Evolutionary conservation across 2,329 filamentous ascomycete species (phyloP).

Genomic region (Aspergillus pseudoterreus): DNA sequence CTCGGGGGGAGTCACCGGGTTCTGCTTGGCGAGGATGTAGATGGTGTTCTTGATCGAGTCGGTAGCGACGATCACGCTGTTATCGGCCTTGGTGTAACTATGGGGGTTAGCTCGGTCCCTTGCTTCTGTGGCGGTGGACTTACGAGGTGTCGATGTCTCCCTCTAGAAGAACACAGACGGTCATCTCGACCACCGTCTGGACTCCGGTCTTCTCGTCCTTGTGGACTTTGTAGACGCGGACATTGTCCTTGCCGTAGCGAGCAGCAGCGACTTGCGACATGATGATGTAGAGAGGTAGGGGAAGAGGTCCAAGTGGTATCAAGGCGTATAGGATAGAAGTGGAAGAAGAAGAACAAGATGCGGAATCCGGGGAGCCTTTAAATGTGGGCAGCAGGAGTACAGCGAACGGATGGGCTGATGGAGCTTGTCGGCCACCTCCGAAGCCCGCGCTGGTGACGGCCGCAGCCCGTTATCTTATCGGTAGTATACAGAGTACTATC

Average conservation of each 20-base stretch:
- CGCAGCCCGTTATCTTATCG: slow-evolving; percentile 31
- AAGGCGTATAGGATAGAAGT: neutral
- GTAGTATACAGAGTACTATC: neutral
- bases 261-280: slow-evolving; percentile 44
- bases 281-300: slow-evolving; percentile 6
- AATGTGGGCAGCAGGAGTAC: slow-evolving; percentile 5
- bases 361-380: slow-evolving; percentile 8
- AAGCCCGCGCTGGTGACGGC: slow-evolving; percentile 28
- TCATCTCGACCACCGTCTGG: slow-evolving; percentile 92
- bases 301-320: neutral
- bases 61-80: slow-evolving; percentile 90
- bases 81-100: slow-evolving; percentile 93
- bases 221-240: slow-evolving; percentile 94
- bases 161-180: slow-evolving; percentile 86
- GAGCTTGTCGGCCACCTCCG: slow-evolving; percentile 35
- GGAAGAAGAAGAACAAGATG: neutral
- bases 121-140: slow-evolving; percentile 25
- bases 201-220: slow-evolving; percentile 70
- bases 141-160: slow-evolving; percentile 84
- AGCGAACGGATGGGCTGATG: slow-evolving; percentile 17
- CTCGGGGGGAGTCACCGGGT: slow-evolving; percentile 89
- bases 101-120: neutral
- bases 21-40: slow-evolving; percentile 91
- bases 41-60: slow-evolving; percentile 98
- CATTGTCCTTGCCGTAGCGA: slow-evolving; percentile 75